Base-by-base conservation (phyloP, 306 rosid genomes). In the Urtica urens region DNA sequence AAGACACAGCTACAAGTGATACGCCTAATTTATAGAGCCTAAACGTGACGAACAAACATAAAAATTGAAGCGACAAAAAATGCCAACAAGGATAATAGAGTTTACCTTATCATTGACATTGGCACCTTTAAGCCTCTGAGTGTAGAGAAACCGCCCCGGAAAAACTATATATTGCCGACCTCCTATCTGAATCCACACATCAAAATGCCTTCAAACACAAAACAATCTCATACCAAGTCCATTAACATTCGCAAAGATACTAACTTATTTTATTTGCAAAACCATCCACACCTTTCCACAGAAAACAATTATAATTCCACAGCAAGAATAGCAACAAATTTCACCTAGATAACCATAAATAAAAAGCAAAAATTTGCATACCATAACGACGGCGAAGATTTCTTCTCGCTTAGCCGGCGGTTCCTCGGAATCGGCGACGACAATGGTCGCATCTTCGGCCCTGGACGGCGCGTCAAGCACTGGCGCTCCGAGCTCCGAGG, bases 321-420 rank as follows among this genome's bases (percentile, higher is more conserved):
- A n/a, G n/a, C n/a, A n/a, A n/a, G 3, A 51, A 12, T 6, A 31
- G 5, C 1, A 2, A 33, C 30, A 34, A 23, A 8, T 28, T 22
- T 11, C 25, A 10, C 13, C 20, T 46, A 55, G 56, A 49, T 9
- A 16, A 18, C 19, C 17, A 23, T 9, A 26, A 27, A 59, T 35
- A 18, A 5, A 48, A 17, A 9, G 22, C 10, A 3, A 41, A 41
- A 40, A 17, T 12, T 4, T 28, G 33, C 33, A 55, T 33, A 90
- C 99, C 99, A 90, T 79, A 26, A 85, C 93, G 9, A 90, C 99
- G 8, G 87, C 99, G 59, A 85, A 85, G 47, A 81, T 59, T 18
- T 81, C 68, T 65, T 90, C 95, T 54, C 94, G 86, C 11, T 0
- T 35, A 14, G 40, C 15, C n/a, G 40, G n/a, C 39, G 67, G 68